Evolutionary conservation across 1,284 basidiomycete genomes (phyloP).

Genomic region (Cystobasidium pallidum): DNA sequence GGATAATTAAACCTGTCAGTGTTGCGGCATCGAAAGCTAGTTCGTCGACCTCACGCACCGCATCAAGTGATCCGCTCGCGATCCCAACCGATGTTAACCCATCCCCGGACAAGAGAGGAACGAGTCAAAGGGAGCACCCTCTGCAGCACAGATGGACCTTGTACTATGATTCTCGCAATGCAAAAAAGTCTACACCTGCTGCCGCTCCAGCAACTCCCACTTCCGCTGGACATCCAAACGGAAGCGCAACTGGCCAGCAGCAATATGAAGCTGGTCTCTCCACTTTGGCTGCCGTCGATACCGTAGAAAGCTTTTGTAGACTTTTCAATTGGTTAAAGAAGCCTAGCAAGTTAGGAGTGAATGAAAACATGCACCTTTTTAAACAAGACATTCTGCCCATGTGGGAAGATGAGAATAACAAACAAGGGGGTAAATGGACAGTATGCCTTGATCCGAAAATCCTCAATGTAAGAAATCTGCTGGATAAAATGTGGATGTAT

Average conservation of each 20-base stretch:
- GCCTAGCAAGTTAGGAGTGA: conserved; percentile 54
- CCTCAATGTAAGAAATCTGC: conserved; percentile 51
- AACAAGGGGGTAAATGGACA: conserved; percentile 55
- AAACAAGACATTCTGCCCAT: conserved; percentile 56
- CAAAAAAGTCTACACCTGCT: conserved; percentile 5
- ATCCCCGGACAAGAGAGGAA: not conserved
- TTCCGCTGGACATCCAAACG: conserved; percentile 16
- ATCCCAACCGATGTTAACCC: not conserved
- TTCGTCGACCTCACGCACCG: not conserved
- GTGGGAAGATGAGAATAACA: conserved; percentile 57
- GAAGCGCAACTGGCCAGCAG: not conserved
- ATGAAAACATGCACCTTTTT: conserved; percentile 56
- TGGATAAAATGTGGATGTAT: conserved; percentile 57
- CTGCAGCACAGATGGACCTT: conserved; percentile 42
- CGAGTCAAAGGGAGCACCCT: conserved; percentile 37
- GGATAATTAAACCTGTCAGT: not conserved
- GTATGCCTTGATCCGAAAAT: conserved; percentile 49
- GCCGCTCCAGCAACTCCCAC: conserved; percentile 3
- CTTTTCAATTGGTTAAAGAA: conserved; percentile 55
- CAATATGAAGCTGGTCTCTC: conserved; percentile 55
- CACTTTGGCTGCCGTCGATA: conserved; percentile 52
- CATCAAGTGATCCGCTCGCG: not conserved
- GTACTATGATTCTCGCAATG: conserved; percentile 40
- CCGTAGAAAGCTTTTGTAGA: conserved; percentile 55
- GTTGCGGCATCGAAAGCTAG: not conserved